phyloP scores from a whole-genome alignment of 2,329 filamentous ascomycete genomes.

The Cladophialophora immunda region DNA sequence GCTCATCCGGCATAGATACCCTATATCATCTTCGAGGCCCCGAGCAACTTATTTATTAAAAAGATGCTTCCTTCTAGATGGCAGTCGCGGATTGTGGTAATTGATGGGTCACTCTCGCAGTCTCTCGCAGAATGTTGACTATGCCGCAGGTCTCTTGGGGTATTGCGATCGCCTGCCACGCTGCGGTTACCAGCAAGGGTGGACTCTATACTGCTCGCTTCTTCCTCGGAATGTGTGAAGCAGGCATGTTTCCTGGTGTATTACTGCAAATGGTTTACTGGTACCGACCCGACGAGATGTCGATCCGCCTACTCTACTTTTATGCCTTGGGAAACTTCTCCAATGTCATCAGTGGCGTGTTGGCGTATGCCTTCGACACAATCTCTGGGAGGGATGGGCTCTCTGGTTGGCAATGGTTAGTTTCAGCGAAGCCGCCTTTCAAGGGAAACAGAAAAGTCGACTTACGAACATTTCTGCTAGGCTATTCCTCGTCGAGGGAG shows the following conservation, averaged over 20 bases:
- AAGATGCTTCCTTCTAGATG: conserved; percentile 66
- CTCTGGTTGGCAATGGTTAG: conserved; percentile 39
- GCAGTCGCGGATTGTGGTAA: conserved; percentile 46
- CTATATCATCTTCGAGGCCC: conserved; percentile 77
- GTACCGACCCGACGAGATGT: conserved; percentile 73
- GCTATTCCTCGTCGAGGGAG: conserved; percentile 57
- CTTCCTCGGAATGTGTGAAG: conserved; percentile 67
- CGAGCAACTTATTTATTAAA: conserved; percentile 73
- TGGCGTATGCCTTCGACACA: conserved; percentile 40
- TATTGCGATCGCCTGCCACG: conserved; percentile 69
- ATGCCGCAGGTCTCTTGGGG: conserved; percentile 69
- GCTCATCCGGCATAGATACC: conserved; percentile 62
- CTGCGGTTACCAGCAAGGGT: conserved; percentile 66
- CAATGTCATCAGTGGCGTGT: conserved; percentile 47
- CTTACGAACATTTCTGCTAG: conserved; percentile 21
- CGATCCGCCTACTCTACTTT: conserved; percentile 63
- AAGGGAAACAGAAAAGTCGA: neutral
- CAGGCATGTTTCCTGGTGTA: conserved; percentile 76
- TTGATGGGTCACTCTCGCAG: conserved; percentile 11
- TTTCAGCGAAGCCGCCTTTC: neutral
- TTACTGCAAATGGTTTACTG: conserved; percentile 73
- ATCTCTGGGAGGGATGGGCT: conserved; percentile 33
- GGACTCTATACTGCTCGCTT: conserved; percentile 70
- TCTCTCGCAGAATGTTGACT: conserved; percentile 71
- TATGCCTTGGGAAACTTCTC: conserved; percentile 49